Evolutionary conservation across 371 early-diverging fungal species (phyloP).

Genomic region (Entomophthora muscae): DNA sequence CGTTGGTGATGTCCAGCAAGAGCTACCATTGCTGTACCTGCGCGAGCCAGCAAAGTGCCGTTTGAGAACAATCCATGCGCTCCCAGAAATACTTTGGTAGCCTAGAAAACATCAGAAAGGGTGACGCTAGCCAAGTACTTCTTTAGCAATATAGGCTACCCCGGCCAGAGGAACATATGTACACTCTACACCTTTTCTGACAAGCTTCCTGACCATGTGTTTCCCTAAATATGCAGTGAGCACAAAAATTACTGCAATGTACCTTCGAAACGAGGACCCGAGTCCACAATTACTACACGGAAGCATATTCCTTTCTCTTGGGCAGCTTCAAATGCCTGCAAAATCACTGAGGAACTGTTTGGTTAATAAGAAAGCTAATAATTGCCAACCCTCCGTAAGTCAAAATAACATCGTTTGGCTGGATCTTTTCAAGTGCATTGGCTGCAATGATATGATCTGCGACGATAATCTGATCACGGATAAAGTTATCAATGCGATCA

Average conservation of each 20-base stretch:
- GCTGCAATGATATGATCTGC: conserved; percentile 67
- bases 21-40: conserved; percentile 84
- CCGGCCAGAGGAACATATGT: conserved; percentile 51
- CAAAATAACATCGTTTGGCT: conserved; percentile 86
- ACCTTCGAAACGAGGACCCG: conserved; percentile 83
- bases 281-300: conserved; percentile 82
- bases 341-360: conserved; percentile 63
- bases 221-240: conserved; percentile 26
- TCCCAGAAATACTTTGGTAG: conserved; percentile 84
- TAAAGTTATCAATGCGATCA: conserved; percentile 67
- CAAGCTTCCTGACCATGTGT: conserved; percentile 38
- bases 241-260: not conserved
- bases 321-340: conserved; percentile 54
- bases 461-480: conserved; percentile 72
- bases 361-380: conserved; percentile 8
- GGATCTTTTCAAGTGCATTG: conserved; percentile 69
- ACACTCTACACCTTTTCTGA: conserved; percentile 50
- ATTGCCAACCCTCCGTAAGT: conserved; percentile 47
- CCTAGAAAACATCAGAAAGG: conserved; percentile 63
- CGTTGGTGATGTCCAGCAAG: conserved; percentile 74
- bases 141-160: conserved; percentile 14
- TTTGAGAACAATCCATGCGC: conserved; percentile 84
- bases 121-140: conserved; percentile 20
- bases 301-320: conserved; percentile 60
- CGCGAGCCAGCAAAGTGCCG: conserved; percentile 80